These are phyloP conservation scores for Blastomyces percursus DNA, from an alignment of 2,329 filamentous ascomycete species.

Conservation along the genomic window DNA sequence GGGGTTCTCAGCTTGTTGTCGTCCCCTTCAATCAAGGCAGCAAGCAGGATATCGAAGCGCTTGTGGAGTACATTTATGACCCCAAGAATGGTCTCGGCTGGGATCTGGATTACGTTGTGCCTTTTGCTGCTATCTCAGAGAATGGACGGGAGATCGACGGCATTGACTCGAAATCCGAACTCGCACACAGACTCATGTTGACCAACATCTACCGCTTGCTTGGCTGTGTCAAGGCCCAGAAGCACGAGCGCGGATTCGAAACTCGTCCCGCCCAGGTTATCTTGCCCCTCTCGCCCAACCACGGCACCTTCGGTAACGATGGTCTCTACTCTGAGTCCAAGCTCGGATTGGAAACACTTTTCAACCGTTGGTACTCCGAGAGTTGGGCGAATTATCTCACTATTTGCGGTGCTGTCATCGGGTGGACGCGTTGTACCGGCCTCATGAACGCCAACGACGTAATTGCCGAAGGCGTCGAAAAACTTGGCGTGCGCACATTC, in stretches of 20 bases:
- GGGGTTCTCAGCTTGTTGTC: constrained; percentile 91
- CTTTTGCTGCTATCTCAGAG: constrained; percentile 95
- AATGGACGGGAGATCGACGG: constrained; percentile 94
- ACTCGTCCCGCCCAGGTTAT: constrained; percentile 95
- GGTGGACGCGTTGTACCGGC: constrained; percentile 96
- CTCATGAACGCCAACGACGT: constrained; percentile 98
- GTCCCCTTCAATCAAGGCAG: constrained; percentile 99
- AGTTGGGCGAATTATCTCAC: constrained; percentile 96
- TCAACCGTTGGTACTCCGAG: constrained; percentile 97
- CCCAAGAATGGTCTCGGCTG: constrained; percentile 92
- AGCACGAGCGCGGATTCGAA: constrained; percentile 76
- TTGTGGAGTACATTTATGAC: constrained; percentile 95
- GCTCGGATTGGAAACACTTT: constrained; percentile 88
- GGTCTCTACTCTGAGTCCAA: constrained; percentile 98
- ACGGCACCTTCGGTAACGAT: constrained; percentile 96
- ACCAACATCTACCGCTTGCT: constrained; percentile 91
- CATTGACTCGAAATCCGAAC: constrained; percentile 94
- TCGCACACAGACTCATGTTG: constrained; percentile 97
- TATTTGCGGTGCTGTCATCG: constrained; percentile 95
- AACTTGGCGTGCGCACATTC: constrained; percentile 93
- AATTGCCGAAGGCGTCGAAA: constrained; percentile 92
- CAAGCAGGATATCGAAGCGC: constrained; percentile 91
- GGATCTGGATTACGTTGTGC: constrained; percentile 93
- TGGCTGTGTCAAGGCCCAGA: constrained; percentile 82
- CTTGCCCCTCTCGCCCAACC: constrained; percentile 89